Percentiles rank a stretch among this genome's conserved stretches.
phyloP scores from a whole-genome alignment of 2,329 filamentous ascomycete species.

The Lachnum nothofagi region DNA sequence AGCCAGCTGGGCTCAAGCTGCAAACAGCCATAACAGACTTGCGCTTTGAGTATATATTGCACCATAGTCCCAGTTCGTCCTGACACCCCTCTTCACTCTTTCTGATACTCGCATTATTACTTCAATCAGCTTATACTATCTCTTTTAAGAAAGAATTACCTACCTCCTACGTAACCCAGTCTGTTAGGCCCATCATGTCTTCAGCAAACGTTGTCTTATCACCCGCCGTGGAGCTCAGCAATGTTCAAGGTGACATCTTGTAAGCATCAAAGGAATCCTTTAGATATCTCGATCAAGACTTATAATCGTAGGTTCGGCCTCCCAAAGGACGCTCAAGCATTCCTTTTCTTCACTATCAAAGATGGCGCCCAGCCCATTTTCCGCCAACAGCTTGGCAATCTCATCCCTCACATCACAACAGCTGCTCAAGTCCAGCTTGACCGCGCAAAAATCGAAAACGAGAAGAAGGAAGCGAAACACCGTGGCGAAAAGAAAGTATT shows the following conservation, averaged over 20 bases:
- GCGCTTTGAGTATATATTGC: no score
- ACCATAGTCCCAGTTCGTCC: no score
- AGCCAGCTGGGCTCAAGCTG: no score
- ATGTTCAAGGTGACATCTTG: conserved; percentile 10
- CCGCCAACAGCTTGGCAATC: not conserved
- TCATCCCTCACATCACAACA: not conserved
- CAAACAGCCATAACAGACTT: no score
- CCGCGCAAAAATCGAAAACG: not conserved
- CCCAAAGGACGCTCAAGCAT: conserved; percentile 5
- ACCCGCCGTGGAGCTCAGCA: not conserved
- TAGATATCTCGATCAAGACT: not conserved
- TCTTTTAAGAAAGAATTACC: no score
- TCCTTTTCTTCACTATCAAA: conserved; percentile 1
- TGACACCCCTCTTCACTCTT: no score
- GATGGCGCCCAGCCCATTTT: not conserved
- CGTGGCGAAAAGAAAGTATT: not conserved
- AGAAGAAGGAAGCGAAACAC: not conserved
- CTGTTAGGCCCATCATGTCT: no score
- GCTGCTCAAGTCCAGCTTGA: not conserved
- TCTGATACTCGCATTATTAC: no score
- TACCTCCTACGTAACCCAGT: no score
- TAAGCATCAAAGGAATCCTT: not conserved
- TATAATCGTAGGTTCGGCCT: conserved; percentile 1
- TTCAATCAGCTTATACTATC: no score
- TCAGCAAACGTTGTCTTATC: no score